Percentiles rank a stretch among this genome's conserved stretches.
phyloP scores from a whole-genome alignment of 257 asterid genomes.

The Craterostigma plantagineum region DNA sequence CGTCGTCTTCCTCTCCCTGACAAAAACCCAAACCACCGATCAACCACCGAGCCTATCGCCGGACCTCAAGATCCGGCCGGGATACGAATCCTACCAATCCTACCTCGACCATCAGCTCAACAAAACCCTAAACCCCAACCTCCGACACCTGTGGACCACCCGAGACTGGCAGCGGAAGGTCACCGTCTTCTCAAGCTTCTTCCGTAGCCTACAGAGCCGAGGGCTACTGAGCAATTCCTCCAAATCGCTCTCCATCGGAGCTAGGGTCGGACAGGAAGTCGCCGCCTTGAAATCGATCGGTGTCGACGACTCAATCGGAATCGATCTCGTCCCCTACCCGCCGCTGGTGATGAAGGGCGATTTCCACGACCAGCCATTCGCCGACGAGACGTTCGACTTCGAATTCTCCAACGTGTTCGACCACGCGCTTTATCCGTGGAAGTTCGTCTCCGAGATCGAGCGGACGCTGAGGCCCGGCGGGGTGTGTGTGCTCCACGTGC shows the following conservation, averaged over 20 bases:
- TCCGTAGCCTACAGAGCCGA: slow-evolving; percentile 23
- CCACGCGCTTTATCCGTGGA: slow-evolving; percentile 81
- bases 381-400: slow-evolving; percentile 42
- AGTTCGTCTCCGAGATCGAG: slow-evolving; percentile 63
- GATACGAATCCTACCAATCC: slow-evolving; percentile 59
- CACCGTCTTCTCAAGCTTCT: slow-evolving; percentile 44
- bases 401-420: slow-evolving; percentile 93
- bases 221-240: slow-evolving; percentile 28
- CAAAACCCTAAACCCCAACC: slow-evolving; percentile 82
- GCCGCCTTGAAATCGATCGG: slow-evolving; percentile 66
- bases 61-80: slow-evolving; percentile 71
- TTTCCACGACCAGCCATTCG: slow-evolving; percentile 74
- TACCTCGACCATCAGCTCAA: slow-evolving; percentile 71
- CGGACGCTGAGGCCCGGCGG: slow-evolving; percentile 73
- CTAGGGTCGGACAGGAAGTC: slow-evolving; percentile 93
- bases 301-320: slow-evolving; percentile 49
- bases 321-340: slow-evolving; percentile 79
- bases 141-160: slow-evolving; percentile 66
- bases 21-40: no score
- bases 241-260: slow-evolving; percentile 60
- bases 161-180: slow-evolving; percentile 87
- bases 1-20: no score
- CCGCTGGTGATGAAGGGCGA: slow-evolving; percentile 81
- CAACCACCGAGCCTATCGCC: slow-evolving; percentile 1
- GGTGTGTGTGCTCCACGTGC: slow-evolving; percentile 70